phyloP scores from a whole-genome alignment of 768 basidiomycete species.

The Suillus sp. region DNA sequence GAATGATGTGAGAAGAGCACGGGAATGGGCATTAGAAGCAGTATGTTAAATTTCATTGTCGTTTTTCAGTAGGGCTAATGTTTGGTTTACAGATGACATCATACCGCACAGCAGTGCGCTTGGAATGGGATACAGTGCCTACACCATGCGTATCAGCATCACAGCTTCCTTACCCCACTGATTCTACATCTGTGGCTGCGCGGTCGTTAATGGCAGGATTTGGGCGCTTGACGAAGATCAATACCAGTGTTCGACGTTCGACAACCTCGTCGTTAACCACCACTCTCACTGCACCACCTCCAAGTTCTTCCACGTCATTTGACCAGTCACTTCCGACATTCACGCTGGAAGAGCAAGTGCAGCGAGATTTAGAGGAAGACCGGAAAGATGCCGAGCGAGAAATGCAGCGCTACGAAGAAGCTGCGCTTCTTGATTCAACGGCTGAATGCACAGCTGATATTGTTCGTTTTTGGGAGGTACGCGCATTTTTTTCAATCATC shows the following conservation, averaged over 20 bases:
- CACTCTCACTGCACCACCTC: neutral
- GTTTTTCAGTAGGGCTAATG: neutral
- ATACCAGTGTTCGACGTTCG: neutral
- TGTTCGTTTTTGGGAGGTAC: conserved; percentile 14
- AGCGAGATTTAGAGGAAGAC: neutral
- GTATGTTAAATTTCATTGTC: conserved; percentile 4
- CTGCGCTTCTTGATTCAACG: neutral
- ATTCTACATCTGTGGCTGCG: neutral
- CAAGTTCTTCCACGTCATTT: neutral
- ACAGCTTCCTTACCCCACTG: neutral
- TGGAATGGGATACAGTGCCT: neutral
- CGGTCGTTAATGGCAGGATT: neutral
- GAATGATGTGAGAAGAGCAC: conserved; percentile 7
- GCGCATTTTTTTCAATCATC: neutral
- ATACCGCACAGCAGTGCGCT: neutral
- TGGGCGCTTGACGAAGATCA: neutral
- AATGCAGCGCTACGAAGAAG: conserved; percentile 7
- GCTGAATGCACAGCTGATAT: conserved; percentile 1
- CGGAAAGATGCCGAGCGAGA: conserved; percentile 5
- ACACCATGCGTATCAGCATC: neutral
- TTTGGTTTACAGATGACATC: neutral
- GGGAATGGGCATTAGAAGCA: conserved; percentile 5
- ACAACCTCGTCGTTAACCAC: neutral
- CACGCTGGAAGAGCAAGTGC: neutral
- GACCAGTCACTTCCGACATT: neutral